phyloP scores from a whole-genome alignment of 306 rosid genomes.

The Nissolia schottii region DNA sequence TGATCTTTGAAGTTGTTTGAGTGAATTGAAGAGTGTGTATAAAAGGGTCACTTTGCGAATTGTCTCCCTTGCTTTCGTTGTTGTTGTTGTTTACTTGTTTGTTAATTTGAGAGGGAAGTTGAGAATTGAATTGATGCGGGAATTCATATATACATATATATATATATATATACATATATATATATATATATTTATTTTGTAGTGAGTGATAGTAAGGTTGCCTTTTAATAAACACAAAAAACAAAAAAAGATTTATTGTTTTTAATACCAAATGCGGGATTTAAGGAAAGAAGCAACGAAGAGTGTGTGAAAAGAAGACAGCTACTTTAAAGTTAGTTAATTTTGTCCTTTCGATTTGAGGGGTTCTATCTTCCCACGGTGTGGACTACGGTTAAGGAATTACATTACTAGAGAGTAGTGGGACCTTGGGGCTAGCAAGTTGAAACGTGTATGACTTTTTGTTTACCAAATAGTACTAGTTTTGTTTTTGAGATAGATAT shows the following conservation, averaged over 20 bases:
- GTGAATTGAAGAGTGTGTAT: neutral
- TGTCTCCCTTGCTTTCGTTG: neutral
- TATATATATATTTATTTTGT: neutral
- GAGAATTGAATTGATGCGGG: slow-evolving; percentile 3
- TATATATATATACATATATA: no score
- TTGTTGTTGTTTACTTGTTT: neutral
- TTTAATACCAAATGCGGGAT: no score
- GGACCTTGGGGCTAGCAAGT: neutral
- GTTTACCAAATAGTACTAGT: neutral
- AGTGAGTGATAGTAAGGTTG: neutral
- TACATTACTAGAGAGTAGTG: no score
- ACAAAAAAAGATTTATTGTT: no score
- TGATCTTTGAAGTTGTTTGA: neutral
- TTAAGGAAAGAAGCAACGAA: slow-evolving; percentile 33
- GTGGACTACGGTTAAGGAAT: slow-evolving; percentile 28
- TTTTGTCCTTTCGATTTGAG: neutral
- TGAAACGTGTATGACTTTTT: slow-evolving; percentile 13
- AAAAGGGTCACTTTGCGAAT: neutral
- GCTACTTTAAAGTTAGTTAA: slow-evolving; percentile 38
- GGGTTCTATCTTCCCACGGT: slow-evolving; percentile 11
- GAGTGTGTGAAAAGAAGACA: slow-evolving; percentile 31
- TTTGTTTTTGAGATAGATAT: no score
- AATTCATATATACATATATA: no score
- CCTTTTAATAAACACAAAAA: no score
- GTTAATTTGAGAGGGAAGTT: slow-evolving; percentile 29